Base-by-base conservation (phyloP, 1,284 basidiomycete genomes). In the Tilletia indica region DNA sequence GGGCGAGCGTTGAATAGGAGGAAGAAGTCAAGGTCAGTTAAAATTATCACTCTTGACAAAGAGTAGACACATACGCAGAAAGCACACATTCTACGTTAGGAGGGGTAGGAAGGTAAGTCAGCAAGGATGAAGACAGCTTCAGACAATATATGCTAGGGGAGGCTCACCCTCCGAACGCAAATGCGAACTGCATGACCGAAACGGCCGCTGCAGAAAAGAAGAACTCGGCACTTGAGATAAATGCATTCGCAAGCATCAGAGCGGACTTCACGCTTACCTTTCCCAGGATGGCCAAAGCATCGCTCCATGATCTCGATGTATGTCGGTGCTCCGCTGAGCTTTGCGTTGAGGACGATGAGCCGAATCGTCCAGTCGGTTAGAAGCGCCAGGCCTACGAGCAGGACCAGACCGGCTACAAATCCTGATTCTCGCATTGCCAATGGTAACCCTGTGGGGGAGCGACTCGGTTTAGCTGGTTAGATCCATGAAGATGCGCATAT, bases 281-380 rank as follows among this genome's bases (percentile, higher is more conserved):
- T 79, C 2, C 82, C 82, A 36, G 79, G 72, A 16, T 89, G 86
- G 9, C 97, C 97, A 82, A 96, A 99, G 85, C 94, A 97, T 72
- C 91, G 91, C 81, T 93, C 88, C 94, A 98, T 97, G 75, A 97
- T 93, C 78, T 93, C 96, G 76, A 97, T 97, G 83, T 99, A 99
- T 1, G 93, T 94, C 75, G 89, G 90, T 68, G 92, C 88, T 0
- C 97, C 96, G 78, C 92, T 93, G 72, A 99, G 87, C 86, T 99
- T 99, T 45, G 94, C 95, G 82, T 98, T 98, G 77, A 95, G 85
- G 2, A 86, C 85, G 70, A 98, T 96, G 45, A 99, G 89, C 14
- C 95, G 91, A 73, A 99, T 98, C 3, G 97, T 99, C 96, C 96
- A 99, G 85, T 98, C 95, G 12, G 96, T 98, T 51, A 97, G 89